A percentile compares a stretch with the other conserved stretches of the same genome.
Evolutionary conservation across 108 stramenopile species (phyloP).

Genomic region (Skeletonema grethae): DNA sequence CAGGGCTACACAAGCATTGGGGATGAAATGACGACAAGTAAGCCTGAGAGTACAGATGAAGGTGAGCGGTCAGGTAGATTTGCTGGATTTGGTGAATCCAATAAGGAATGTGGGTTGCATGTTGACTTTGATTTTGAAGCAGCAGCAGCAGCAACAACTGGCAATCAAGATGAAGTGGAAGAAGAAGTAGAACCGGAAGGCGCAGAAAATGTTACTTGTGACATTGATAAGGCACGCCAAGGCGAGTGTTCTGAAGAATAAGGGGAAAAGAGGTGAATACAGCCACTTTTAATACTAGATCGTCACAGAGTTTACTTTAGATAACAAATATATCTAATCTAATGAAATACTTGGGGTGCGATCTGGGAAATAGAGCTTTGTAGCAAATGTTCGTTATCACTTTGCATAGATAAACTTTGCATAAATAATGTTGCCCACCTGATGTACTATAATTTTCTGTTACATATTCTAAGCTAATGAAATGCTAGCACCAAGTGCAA

Average conservation of each 20-base stretch:
- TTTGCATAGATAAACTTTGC: too few relatives aligned
- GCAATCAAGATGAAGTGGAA: neutral
- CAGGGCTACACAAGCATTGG: constrained; percentile 53
- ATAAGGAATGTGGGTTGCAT: constrained; percentile 60
- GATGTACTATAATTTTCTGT: too few relatives aligned
- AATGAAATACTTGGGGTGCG: too few relatives aligned
- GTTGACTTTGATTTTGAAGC: neutral
- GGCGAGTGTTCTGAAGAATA: neutral
- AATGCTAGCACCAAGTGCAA: too few relatives aligned
- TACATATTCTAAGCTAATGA: too few relatives aligned
- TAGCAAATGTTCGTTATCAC: too few relatives aligned
- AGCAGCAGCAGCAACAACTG: neutral
- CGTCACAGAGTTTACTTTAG: too few relatives aligned
- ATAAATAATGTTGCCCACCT: too few relatives aligned
- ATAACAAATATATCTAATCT: too few relatives aligned
- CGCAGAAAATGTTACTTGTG: neutral
- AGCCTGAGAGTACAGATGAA: neutral
- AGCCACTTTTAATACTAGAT: too few relatives aligned
- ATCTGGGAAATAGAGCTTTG: too few relatives aligned
- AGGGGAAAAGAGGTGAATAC: too few relatives aligned
- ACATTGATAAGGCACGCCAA: neutral
- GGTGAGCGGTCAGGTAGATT: constrained; percentile 55
- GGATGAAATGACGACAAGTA: constrained; percentile 53
- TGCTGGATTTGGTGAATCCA: constrained; percentile 26
- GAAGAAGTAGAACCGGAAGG: neutral